A percentile compares a stretch with the other conserved stretches of the same genome.
Evolutionary conservation across 2,329 filamentous ascomycete species (phyloP).

Genomic region (Beauveria brongniartii): DNA sequence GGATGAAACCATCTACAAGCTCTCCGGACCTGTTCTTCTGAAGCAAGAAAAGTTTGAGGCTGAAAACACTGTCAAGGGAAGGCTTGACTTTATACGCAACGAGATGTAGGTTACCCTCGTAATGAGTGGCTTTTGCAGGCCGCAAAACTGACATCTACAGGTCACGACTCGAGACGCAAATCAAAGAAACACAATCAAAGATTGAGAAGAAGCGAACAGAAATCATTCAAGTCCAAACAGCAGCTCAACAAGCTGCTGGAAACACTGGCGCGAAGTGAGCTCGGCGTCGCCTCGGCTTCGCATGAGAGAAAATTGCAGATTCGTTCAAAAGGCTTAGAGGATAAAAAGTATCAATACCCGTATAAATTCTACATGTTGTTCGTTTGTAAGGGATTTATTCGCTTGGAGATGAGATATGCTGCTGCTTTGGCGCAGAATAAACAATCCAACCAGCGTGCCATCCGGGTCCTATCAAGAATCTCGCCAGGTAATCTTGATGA

Average conservation of each 20-base stretch:
- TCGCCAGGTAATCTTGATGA: too few relatives aligned
- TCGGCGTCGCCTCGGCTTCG: not conserved
- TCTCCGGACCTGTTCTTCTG: conserved; percentile 82
- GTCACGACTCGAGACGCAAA: conserved; percentile 39
- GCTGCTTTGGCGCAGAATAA: not conserved
- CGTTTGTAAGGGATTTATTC: not conserved
- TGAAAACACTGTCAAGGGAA: conserved; percentile 79
- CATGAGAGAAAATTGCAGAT: not conserved
- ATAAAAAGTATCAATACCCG: not conserved
- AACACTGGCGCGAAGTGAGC: conserved; percentile 6
- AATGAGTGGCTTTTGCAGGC: not conserved
- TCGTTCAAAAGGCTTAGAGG: conserved; percentile 10
- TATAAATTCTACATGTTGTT: not conserved
- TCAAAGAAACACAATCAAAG: conserved; percentile 48
- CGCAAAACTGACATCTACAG: conserved; percentile 16
- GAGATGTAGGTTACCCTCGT: conserved; percentile 64
- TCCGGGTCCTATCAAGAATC: too few relatives aligned
- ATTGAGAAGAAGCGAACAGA: conserved; percentile 51
- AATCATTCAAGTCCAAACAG: conserved; percentile 48
- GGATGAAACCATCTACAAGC: conserved; percentile 88
- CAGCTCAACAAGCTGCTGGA: conserved; percentile 33
- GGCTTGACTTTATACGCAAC: conserved; percentile 85
- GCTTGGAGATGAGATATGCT: not conserved
- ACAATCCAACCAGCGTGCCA: too few relatives aligned
- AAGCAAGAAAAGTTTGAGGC: conserved; percentile 94